phyloP scores from a whole-genome alignment of 495 filamentous ascomycete genomes.

The Penicillium samsonianum region DNA sequence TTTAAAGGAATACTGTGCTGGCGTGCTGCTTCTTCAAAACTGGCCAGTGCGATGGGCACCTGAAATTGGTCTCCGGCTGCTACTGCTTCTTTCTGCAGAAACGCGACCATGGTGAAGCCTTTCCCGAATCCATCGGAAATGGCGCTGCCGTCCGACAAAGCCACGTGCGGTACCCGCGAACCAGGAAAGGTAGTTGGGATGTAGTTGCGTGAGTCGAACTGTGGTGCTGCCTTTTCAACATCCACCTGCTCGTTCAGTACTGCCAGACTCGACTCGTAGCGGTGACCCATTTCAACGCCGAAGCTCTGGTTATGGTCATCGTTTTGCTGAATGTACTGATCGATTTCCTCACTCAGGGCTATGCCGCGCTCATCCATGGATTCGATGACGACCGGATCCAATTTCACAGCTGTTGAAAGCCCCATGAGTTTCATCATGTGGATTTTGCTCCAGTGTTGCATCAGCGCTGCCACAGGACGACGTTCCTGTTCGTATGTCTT shows the following conservation, averaged over 20 bases:
- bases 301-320: constrained; percentile 18
- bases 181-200: constrained; percentile 30
- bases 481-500: constrained; percentile 32
- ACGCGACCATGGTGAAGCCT: constrained; percentile 32
- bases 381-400: constrained; percentile 12
- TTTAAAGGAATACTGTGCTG: not conserved
- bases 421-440: constrained; percentile 4
- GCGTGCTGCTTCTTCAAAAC: not conserved
- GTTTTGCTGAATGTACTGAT: constrained; percentile 10
- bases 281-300: constrained; percentile 18
- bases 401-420: not conserved
- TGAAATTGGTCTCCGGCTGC: not conserved
- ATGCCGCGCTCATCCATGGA: not conserved
- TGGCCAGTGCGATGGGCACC: not conserved
- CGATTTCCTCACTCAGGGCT: constrained; percentile 2
- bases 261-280: constrained; percentile 9
- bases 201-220: constrained; percentile 15
- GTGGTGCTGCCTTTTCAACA: constrained; percentile 11
- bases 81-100: constrained; percentile 4
- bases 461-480: constrained; percentile 16
- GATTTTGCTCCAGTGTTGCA: constrained; percentile 9
- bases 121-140: constrained; percentile 26
- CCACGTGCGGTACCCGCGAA: constrained; percentile 32
- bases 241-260: not conserved
- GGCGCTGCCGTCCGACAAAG: constrained; percentile 22